Evolutionary conservation across 805 yeast species (phyloP).

Genomic region (Myxozyma vanderwaltii): DNA sequence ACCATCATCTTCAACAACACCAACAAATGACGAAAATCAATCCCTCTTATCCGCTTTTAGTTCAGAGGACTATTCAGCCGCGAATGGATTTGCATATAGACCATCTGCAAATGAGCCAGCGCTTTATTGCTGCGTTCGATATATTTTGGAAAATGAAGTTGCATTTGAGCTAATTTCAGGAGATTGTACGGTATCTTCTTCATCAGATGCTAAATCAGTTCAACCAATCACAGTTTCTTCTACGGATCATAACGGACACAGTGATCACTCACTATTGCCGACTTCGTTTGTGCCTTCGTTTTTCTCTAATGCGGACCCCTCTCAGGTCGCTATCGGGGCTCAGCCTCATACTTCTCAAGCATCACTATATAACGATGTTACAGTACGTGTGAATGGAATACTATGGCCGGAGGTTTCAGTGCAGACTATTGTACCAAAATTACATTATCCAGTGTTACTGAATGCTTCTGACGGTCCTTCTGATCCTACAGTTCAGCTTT

Average conservation of each 20-base stretch:
- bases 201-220: neutral
- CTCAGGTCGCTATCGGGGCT: slow-evolving; percentile 3
- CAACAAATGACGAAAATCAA: slow-evolving; percentile 10
- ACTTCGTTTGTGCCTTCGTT: slow-evolving; percentile 28
- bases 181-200: neutral
- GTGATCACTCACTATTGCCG: slow-evolving; percentile 16
- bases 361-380: slow-evolving; percentile 29
- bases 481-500: slow-evolving; percentile 17
- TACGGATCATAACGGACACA: neutral
- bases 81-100: slow-evolving; percentile 22
- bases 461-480: neutral
- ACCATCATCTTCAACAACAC: neutral
- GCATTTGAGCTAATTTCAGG: slow-evolving; percentile 39
- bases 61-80: slow-evolving; percentile 21
- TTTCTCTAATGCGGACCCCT: slow-evolving; percentile 21
- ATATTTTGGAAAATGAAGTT: slow-evolving; percentile 40
- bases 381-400: slow-evolving; percentile 58
- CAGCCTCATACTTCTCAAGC: slow-evolving; percentile 7
- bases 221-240: neutral
- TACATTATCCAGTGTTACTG: slow-evolving; percentile 11
- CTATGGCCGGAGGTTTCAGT: slow-evolving; percentile 68
- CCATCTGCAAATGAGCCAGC: slow-evolving; percentile 30
- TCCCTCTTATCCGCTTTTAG: slow-evolving; percentile 24
- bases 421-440: slow-evolving; percentile 43
- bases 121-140: slow-evolving; percentile 37